phyloP scores from a whole-genome alignment of 805 yeast genomes.

The Yamadazyma endophytica region DNA sequence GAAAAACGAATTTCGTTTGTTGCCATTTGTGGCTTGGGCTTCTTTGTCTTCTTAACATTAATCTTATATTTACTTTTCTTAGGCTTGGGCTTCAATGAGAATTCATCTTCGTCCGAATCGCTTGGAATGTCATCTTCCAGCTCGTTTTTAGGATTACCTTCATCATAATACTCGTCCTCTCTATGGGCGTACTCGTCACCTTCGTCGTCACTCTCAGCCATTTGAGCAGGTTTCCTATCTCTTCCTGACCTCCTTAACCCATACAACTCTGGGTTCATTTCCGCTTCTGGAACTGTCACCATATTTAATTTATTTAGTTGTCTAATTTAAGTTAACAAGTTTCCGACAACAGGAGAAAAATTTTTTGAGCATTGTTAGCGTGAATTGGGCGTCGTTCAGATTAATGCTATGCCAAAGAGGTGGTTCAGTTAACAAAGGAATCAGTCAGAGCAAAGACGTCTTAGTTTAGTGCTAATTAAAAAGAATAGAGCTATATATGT shows the following conservation, averaged over 20 bases:
- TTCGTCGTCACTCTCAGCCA: conserved; percentile 32
- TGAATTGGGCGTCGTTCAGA: too few relatives aligned
- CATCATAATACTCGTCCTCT: conserved; percentile 19
- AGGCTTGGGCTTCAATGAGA: conserved; percentile 14
- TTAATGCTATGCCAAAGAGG: too few relatives aligned
- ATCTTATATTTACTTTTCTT: conserved; percentile 2
- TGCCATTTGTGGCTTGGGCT: conserved; percentile 1
- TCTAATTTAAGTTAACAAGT: too few relatives aligned
- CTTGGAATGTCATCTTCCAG: conserved; percentile 6
- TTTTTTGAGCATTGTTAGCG: conserved; percentile 21
- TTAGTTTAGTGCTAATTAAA: too few relatives aligned
- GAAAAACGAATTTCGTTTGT: conserved; percentile 65
- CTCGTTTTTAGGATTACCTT: conserved; percentile 2
- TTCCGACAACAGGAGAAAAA: too few relatives aligned
- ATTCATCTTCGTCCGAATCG: conserved; percentile 14
- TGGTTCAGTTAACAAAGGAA: too few relatives aligned
- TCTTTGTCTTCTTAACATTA: conserved; percentile 1
- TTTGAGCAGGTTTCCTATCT: conserved; percentile 39
- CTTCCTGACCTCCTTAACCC: conserved; percentile 77
- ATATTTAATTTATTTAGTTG: too few relatives aligned
- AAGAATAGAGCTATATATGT: too few relatives aligned
- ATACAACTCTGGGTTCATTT: conserved; percentile 73
- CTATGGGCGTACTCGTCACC: conserved; percentile 33
- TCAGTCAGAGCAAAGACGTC: too few relatives aligned
- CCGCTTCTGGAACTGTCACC: too few relatives aligned